Conservation (phyloP, 495 filamentous ascomycete genomes). For the Penicillium robsamsonii region DNA sequence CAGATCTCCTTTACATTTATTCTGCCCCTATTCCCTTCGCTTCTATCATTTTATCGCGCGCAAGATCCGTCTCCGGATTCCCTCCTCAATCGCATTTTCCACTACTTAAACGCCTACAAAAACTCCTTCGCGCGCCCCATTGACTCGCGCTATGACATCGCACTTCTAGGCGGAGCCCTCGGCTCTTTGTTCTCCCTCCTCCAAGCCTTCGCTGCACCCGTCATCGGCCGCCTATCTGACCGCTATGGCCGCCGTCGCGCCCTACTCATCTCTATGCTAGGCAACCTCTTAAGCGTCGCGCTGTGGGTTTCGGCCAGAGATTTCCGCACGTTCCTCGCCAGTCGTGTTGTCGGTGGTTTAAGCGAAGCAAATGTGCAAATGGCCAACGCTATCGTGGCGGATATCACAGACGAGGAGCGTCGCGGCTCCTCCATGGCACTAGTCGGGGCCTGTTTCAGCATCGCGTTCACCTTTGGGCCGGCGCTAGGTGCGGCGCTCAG, state of each 20-base stretch:
- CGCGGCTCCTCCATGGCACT: conserved; percentile 91
- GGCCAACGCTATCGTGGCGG: conserved; percentile 93
- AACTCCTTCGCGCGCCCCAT: conserved; percentile 89
- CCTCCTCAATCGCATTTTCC: conserved; percentile 73
- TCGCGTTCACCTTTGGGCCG: conserved; percentile 95
- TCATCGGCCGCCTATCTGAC: conserved; percentile 88
- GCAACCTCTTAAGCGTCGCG: conserved; percentile 87
- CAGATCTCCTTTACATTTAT: conserved; percentile 95
- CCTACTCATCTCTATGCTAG: conserved; percentile 88
- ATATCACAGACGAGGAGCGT: conserved; percentile 80
- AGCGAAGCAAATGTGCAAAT: conserved; percentile 98
- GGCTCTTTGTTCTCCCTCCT: conserved; percentile 91
- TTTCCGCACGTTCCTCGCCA: conserved; percentile 93
- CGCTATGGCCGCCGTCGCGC: conserved; percentile 84
- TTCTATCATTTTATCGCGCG: conserved; percentile 91
- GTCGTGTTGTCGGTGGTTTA: conserved; percentile 85
- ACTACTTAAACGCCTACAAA: conserved; percentile 92
- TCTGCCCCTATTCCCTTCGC: conserved; percentile 89
- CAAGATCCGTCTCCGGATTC: conserved; percentile 54
- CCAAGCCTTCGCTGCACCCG: conserved; percentile 87
- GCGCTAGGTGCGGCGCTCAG: conserved; percentile 84
- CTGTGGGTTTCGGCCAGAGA: conserved; percentile 92
- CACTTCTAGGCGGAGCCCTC: conserved; percentile 89
- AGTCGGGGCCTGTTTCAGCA: conserved; percentile 92
- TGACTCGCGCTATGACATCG: conserved; percentile 94